phyloP scores from a whole-genome alignment of 169 alveolate genomes.

The Eimeria nieschulzi region DNA sequence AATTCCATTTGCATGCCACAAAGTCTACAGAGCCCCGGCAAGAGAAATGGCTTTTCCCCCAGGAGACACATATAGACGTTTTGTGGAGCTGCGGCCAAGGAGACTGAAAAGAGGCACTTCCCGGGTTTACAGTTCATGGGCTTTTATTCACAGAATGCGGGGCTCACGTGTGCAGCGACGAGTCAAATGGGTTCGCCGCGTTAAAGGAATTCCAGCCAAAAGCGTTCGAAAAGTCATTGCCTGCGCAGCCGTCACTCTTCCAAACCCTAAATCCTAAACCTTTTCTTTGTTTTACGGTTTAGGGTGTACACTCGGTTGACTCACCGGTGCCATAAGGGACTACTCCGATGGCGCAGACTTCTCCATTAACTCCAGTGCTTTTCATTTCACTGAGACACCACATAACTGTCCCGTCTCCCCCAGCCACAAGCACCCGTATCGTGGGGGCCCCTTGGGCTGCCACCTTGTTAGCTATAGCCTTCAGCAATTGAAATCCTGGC shows the following conservation, averaged over 20 bases:
- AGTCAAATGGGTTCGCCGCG: conserved; percentile 83
- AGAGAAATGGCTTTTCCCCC: no score
- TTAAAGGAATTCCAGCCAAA: conserved; percentile 88
- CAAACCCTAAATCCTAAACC: conserved; percentile 14
- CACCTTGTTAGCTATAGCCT: conserved; percentile 20
- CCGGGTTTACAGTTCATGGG: no score
- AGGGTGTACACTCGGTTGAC: background rate
- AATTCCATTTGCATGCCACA: no score
- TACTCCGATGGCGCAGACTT: conserved; percentile 87
- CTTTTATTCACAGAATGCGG: background rate
- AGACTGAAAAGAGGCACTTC: no score
- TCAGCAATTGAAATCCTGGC: conserved; percentile 77
- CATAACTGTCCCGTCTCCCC: conserved; percentile 97
- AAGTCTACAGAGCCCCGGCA: no score
- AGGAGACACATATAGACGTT: no score
- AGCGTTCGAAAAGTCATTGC: conserved; percentile 94
- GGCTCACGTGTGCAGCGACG: conserved; percentile 81
- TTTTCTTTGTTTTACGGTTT: background rate
- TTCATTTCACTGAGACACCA: conserved; percentile 91
- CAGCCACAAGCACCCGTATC: conserved; percentile 90
- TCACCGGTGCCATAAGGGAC: conserved; percentile 96
- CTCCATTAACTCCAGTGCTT: conserved; percentile 82
- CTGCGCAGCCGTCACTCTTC: conserved; percentile 36
- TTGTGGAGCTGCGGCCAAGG: no score
- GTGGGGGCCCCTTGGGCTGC: conserved; percentile 1